Conservation (phyloP, 2,329 filamentous ascomycete species). For the Fusarium heterosporum region DNA sequence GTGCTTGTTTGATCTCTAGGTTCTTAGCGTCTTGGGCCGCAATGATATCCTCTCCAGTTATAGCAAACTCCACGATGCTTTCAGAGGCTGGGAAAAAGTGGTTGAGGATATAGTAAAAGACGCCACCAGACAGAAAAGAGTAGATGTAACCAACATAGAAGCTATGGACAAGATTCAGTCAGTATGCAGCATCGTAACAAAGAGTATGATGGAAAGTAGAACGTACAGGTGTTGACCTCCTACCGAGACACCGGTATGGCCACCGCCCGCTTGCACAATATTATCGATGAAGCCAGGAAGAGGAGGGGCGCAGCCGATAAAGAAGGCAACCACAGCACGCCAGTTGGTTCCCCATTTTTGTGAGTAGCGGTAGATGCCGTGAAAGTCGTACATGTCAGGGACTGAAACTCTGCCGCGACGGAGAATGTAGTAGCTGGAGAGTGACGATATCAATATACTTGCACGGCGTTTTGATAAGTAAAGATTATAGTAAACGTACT, state of each 20-base stretch:
- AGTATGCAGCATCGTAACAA: background rate
- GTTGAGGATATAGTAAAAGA: constrained; percentile 6
- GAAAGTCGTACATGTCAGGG: constrained; percentile 8
- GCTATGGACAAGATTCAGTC: background rate
- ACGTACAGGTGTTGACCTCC: constrained; percentile 9
- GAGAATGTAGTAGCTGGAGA: constrained; percentile 2
- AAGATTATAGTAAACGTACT: background rate
- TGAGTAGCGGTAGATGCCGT: constrained; percentile 12
- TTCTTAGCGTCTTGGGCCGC: constrained; percentile 4
- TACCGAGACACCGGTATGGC: background rate
- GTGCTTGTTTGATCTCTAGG: background rate
- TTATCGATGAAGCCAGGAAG: constrained; percentile 11
- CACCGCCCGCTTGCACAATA: constrained; percentile 3
- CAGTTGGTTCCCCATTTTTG: constrained; percentile 15
- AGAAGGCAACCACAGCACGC: constrained; percentile 12
- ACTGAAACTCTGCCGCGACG: constrained; percentile 7
- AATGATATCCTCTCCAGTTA: constrained; percentile 9
- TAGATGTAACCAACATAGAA: constrained; percentile 2
- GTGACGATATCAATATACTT: background rate
- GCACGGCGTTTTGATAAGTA: background rate
- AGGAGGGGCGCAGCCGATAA: constrained; percentile 7
- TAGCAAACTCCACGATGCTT: constrained; percentile 5
- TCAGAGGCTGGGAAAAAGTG: constrained; percentile 11
- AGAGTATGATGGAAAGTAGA: background rate
- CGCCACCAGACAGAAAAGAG: background rate